Evolutionary conservation across 2,329 filamentous ascomycete species (phyloP), one percentile per base, ranked within the genome.

Genomic region (Stemphylium beticola): DNA sequence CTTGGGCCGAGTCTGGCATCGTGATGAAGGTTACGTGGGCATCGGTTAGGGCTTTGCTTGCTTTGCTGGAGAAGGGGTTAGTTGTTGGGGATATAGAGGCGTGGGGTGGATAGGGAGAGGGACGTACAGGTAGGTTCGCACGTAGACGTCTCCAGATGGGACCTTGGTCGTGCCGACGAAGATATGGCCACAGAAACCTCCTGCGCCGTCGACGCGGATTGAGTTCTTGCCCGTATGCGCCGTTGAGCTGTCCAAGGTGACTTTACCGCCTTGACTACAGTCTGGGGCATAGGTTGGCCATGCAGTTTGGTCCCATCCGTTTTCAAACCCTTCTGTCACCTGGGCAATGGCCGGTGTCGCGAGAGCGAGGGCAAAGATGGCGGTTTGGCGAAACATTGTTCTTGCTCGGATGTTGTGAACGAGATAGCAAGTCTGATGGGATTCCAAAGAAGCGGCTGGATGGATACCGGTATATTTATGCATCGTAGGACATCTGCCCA

Each of bases 141-240:
- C 83, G 50, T 85, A 86, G 48, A 87, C 74, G 66, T 86, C 81
- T 2, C 84, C 84, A 46, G 68, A 78, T 0, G 84, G 84, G 2
- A 87, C 74, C 40, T 80, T 78, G 1, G 75, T 83, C 1, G 84
- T 86, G 54, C 84, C 84, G 53, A 87, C 82, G 73, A 87, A 87
- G 40, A 85, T 82, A 65, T 87, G 84, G 29, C 72, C 72, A 45
- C 72, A 74, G 54, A 67, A 74, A 5, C 85, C 14, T 85, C 90
- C 9, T 84, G 91, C 56, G 81, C 90, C 65, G 79, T 85, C 71
- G 71, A 86, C 71, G 89, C 93, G 2, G 95, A 99, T 73, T 82
- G 87, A 73, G 84, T 93, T 62, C 86, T 98, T 43, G 82, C 72
- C 72, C 11, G 64, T 68, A 65, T 86, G 82, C 0, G 82, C 83